phyloP scores from a whole-genome alignment of 78 protist genomes.

The Blattamonas nauphoetae region DNA sequence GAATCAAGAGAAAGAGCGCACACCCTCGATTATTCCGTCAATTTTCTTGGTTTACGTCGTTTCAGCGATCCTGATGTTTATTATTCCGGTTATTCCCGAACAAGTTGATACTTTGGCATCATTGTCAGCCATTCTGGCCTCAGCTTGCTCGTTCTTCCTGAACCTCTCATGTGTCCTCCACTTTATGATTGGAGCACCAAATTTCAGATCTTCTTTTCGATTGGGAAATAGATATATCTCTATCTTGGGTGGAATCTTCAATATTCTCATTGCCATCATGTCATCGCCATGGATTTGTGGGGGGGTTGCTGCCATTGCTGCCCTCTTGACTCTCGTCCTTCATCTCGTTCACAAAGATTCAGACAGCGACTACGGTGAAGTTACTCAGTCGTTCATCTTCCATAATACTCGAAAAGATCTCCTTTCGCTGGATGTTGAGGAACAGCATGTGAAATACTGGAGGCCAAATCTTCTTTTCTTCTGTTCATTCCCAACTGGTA shows the following conservation, averaged over 20 bases:
- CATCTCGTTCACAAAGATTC: not conserved
- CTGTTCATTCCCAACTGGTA: not conserved
- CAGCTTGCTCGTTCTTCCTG: too few species aligned
- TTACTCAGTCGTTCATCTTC: not conserved
- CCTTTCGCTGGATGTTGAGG: not conserved
- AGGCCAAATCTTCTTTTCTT: not conserved
- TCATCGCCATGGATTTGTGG: not conserved
- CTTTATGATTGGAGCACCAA: not conserved
- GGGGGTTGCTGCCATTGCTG: not conserved
- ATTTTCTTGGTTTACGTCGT: too few species aligned
- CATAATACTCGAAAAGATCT: not conserved
- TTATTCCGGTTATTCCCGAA: too few species aligned
- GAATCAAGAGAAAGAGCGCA: too few species aligned
- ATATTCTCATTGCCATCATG: not conserved
- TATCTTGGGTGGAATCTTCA: not conserved
- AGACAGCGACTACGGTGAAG: not conserved
- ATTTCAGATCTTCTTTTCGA: not conserved
- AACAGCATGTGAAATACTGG: slow-evolving; percentile 2
- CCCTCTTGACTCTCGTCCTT: not conserved
- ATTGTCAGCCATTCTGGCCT: too few species aligned
- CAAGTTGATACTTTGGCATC: too few species aligned
- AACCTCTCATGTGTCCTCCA: not conserved
- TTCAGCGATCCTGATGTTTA: too few species aligned
- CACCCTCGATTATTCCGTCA: too few species aligned
- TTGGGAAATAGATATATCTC: not conserved